These are phyloP conservation scores for Hypocrella siamensis DNA, from an alignment of 2,329 filamentous ascomycete genomes.

Conservation along the genomic window DNA sequence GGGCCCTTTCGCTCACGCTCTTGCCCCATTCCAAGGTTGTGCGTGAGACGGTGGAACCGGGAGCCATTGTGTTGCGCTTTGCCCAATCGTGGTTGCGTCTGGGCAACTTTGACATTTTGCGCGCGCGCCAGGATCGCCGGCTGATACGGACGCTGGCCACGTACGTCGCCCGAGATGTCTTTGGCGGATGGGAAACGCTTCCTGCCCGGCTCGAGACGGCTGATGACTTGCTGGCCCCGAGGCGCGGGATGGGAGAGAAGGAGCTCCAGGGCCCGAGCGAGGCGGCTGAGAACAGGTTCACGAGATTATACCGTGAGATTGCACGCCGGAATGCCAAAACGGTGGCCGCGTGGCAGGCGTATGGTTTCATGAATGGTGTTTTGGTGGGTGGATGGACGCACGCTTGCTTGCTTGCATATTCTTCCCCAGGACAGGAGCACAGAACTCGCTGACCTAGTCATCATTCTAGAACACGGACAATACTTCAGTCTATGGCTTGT, in stretches of 20 bases:
- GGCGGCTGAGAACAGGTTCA: slow-evolving; percentile 69
- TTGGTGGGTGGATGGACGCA: slow-evolving; percentile 32
- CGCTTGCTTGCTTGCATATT: no score
- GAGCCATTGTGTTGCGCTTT: slow-evolving; percentile 83
- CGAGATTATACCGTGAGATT: slow-evolving; percentile 76
- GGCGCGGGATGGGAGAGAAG: slow-evolving; percentile 37
- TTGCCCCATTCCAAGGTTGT: slow-evolving; percentile 57
- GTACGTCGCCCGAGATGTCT: slow-evolving; percentile 78
- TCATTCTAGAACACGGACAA: slow-evolving; percentile 69
- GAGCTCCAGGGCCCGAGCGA: slow-evolving; percentile 51
- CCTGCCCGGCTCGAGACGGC: slow-evolving; percentile 44
- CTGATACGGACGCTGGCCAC: slow-evolving; percentile 60
- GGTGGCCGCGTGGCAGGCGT: slow-evolving; percentile 90
- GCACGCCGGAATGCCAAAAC: slow-evolving; percentile 71
- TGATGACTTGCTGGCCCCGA: slow-evolving; percentile 22
- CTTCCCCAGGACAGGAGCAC: no score
- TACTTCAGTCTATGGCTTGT: slow-evolving; percentile 77
- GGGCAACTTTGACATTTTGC: slow-evolving; percentile 89
- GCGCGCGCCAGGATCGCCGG: slow-evolving; percentile 62
- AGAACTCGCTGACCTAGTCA: no score
- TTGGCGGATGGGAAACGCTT: slow-evolving; percentile 74
- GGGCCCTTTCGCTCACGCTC: slow-evolving; percentile 70
- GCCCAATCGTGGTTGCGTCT: slow-evolving; percentile 84
- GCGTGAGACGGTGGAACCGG: slow-evolving; percentile 72
- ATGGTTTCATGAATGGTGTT: slow-evolving; percentile 98